Percentiles rank a stretch among this genome's conserved stretches.
phyloP scores from a whole-genome alignment of 768 basidiomycete species.

The Suillus subaureus region DNA sequence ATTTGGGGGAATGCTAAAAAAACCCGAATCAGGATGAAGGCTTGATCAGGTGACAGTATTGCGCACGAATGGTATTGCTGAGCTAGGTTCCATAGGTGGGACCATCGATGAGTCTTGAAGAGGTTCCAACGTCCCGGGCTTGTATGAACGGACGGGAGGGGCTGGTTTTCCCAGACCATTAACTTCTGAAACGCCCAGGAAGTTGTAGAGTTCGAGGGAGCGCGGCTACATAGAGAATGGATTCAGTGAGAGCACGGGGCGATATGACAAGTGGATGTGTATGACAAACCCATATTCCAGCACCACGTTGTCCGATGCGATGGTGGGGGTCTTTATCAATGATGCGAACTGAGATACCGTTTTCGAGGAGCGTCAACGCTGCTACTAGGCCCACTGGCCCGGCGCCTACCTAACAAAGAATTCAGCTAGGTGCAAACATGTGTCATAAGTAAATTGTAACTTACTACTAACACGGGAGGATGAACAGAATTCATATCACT shows the following conservation, averaged over 20 bases:
- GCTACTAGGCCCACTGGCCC: constrained; percentile 14
- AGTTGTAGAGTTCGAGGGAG: constrained; percentile 42
- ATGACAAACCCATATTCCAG: constrained; percentile 39
- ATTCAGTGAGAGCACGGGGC: neutral
- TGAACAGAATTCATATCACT: neutral
- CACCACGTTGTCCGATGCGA: constrained; percentile 40
- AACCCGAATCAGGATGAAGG: neutral
- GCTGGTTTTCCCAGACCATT: constrained; percentile 29
- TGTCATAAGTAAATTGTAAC: neutral
- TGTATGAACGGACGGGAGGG: constrained; percentile 35
- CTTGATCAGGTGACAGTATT: neutral
- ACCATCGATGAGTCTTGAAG: constrained; percentile 15
- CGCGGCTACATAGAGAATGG: constrained; percentile 37
- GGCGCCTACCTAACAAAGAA: constrained; percentile 8
- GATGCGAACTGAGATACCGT: constrained; percentile 16
- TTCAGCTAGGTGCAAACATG: neutral
- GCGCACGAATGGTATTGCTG: constrained; percentile 31
- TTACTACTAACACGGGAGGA: constrained; percentile 11
- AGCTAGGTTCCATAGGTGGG: constrained; percentile 19
- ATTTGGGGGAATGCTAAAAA: constrained; percentile 1
- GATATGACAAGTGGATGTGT: neutral
- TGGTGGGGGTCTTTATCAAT: constrained; percentile 22
- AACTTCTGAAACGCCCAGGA: constrained; percentile 40
- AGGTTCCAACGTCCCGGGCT: constrained; percentile 14
- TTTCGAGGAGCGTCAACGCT: constrained; percentile 16